phyloP scores from a whole-genome alignment of 2,329 filamentous ascomycete species.

The Colletotrichum sp. region DNA sequence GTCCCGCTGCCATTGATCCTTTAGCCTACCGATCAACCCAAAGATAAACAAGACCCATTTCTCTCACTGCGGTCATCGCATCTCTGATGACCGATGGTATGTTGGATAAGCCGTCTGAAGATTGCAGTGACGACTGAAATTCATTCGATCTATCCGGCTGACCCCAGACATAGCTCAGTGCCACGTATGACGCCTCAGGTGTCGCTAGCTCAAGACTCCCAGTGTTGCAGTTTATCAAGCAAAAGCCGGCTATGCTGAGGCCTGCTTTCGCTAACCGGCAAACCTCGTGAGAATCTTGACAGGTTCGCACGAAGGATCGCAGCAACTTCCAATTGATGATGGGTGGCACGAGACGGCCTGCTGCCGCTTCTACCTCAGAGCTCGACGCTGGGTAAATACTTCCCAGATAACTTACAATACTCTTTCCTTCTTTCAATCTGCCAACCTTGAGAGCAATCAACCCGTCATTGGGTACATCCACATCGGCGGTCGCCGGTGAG shows the following conservation, averaged over 20 bases:
- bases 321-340: background rate
- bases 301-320: background rate
- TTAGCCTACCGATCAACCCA: background rate
- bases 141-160: background rate
- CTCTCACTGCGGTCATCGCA: background rate
- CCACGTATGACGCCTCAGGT: background rate
- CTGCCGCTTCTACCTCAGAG: background rate
- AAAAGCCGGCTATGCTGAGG: background rate
- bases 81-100: background rate
- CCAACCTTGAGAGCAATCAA: background rate
- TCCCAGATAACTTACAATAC: background rate
- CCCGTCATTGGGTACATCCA: background rate
- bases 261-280: background rate
- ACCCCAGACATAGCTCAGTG: background rate
- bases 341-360: background rate
- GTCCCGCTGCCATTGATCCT: background rate
- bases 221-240: background rate
- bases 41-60: background rate
- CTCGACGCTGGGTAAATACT: background rate
- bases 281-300: background rate
- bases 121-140: background rate
- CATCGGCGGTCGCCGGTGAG: background rate
- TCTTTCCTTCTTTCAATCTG: background rate
- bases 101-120: accelerated
- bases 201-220: background rate